Evolutionary conservation across 345 rosid species (phyloP).

Genomic region (Leavenworthia alabamica): DNA sequence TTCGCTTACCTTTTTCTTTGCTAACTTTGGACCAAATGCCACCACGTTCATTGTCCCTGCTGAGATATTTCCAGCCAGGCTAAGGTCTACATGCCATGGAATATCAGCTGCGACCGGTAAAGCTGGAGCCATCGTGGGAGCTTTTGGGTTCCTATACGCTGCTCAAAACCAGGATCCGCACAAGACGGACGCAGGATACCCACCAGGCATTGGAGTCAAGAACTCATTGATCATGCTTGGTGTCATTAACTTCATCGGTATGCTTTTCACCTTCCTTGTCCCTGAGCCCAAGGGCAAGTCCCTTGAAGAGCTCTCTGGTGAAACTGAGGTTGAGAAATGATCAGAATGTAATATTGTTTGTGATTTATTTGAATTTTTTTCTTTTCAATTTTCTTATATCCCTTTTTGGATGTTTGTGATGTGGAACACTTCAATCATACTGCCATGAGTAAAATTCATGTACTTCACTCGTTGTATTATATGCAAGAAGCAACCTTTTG

Average conservation of each 20-base stretch:
- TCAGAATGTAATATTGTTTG: too few relatives aligned
- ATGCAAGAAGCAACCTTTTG: too few relatives aligned
- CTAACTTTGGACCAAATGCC: slow-evolving; percentile 75
- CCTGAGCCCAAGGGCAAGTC: slow-evolving; percentile 60
- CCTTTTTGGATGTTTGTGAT: too few relatives aligned
- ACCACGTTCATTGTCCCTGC: slow-evolving; percentile 70
- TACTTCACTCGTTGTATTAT: too few relatives aligned
- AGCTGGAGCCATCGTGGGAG: slow-evolving; percentile 69
- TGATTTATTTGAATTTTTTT: too few relatives aligned
- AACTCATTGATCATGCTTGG: slow-evolving; percentile 45
- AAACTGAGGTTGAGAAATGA: too few relatives aligned
- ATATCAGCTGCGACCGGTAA: too few relatives aligned
- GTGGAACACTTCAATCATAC: too few relatives aligned
- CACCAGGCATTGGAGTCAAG: slow-evolving; percentile 43
- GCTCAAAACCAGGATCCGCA: too few relatives aligned
- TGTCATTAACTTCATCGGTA: slow-evolving; percentile 39
- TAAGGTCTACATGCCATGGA: slow-evolving; percentile 76
- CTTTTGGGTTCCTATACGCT: slow-evolving; percentile 67
- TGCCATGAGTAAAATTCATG: too few relatives aligned
- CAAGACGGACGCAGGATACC: too few relatives aligned
- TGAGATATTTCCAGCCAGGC: slow-evolving; percentile 67
- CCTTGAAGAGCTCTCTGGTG: slow-evolving; percentile 56
- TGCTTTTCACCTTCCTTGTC: slow-evolving; percentile 51
- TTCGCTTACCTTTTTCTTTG: slow-evolving; percentile 63
- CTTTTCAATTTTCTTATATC: too few relatives aligned